Conservation (phyloP, 768 basidiomycete species). For the Floccularia luteovirens region DNA sequence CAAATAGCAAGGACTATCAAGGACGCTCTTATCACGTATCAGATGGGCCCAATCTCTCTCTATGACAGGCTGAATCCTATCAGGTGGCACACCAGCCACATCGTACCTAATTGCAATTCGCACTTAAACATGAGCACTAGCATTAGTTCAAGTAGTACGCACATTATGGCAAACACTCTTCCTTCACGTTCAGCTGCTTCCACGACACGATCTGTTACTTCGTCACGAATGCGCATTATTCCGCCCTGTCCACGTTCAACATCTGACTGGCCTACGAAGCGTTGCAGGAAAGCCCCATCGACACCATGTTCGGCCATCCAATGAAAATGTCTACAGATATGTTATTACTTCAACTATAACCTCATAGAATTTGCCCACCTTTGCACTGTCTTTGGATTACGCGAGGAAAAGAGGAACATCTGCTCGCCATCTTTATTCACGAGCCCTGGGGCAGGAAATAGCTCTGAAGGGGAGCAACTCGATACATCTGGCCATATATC, state of each 20-base stretch:
- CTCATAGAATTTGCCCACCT: slow-evolving; percentile 23
- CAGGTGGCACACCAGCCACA: slow-evolving; percentile 67
- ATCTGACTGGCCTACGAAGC: slow-evolving; percentile 67
- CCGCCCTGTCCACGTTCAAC: slow-evolving; percentile 45
- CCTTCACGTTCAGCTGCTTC: slow-evolving; percentile 78
- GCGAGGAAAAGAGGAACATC: slow-evolving; percentile 70
- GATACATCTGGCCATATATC: slow-evolving; percentile 81
- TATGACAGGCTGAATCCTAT: slow-evolving; percentile 58
- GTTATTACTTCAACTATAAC: slow-evolving; percentile 1
- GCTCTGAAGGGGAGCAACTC: slow-evolving; percentile 60
- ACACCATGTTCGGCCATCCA: slow-evolving; percentile 84
- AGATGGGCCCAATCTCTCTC: slow-evolving; percentile 74
- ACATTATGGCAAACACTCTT: slow-evolving; percentile 83
- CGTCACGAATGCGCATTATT: slow-evolving; percentile 59
- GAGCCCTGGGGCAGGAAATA: slow-evolving; percentile 64
- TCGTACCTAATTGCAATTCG: slow-evolving; percentile 55
- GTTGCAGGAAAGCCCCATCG: slow-evolving; percentile 77
- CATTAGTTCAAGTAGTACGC: slow-evolving; percentile 15
- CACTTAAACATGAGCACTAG: slow-evolving; percentile 2
- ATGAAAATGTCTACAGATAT: slow-evolving; percentile 47
- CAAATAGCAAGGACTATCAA: slow-evolving; percentile 71
- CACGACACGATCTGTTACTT: slow-evolving; percentile 62
- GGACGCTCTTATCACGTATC: slow-evolving; percentile 45
- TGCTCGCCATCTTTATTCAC: slow-evolving; percentile 48
- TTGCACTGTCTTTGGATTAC: slow-evolving; percentile 67